Base-by-base conservation (phyloP, 768 basidiomycete genomes). In the Pisolithus albus region DNA sequence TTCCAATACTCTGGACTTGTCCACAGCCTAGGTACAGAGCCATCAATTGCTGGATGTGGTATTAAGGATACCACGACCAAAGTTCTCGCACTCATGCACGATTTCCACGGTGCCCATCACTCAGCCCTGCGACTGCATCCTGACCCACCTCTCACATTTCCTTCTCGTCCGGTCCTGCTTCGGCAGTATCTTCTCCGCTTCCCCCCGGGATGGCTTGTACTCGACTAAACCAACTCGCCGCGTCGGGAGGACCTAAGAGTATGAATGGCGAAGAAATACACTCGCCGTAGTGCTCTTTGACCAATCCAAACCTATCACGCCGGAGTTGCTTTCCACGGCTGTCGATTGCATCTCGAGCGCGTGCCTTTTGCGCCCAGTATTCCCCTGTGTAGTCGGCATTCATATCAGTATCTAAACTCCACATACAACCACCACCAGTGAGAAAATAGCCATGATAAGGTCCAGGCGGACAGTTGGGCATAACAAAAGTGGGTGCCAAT, bases 131-230 rank as follows among this genome's bases (percentile, higher is more conserved):
- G 69, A 74, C 76, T 16, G 71, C 75, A 4, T 81, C 82, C 21
- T 77, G 77, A 52, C 70, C 72, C 11, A 36, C 32, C 23, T 47
- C 46, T 58, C 74, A 74, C 78, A 90, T 87, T 59, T 91, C 88
- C 19, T 88, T 85, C 54, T 88, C 86, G 52, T 93, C 88, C 47
- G 92, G 65, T 0, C 90, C 92, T 0, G 92, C 91, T 58, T 90
- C 89, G 9, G 78, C 80, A 92, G 66, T 40, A 93, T 92, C 57
- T 78, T 84, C 62, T 91, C 89, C 3, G 92, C 85, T 62, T 93
- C 88, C 55, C 83, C 72, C 16, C 93, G 65, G 6, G 88, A 76
- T 0, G 91, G 92, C 60, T 91, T 88, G 62, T 95, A 95, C 36
- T 72, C 73, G 18, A 69, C 88, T 89, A 61, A 26, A 47, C 43